A percentile compares a stretch with the other conserved stretches of the same genome.
These are phyloP conservation scores for Ogataea trehaloabstinens DNA, from an alignment of 805 yeast species.

Conservation along the genomic window DNA sequence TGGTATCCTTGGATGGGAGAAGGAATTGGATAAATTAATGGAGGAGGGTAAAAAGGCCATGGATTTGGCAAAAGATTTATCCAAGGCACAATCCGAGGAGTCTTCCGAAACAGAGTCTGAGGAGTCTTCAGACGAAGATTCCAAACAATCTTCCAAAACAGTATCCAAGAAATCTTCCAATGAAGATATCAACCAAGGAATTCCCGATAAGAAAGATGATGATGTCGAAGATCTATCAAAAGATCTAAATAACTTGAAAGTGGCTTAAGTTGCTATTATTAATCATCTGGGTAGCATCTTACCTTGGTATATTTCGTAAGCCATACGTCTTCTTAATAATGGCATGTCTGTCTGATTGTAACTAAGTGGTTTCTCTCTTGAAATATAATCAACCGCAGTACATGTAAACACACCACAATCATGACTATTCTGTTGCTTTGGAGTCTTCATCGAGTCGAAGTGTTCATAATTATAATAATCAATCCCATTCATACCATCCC, in stretches of 20 bases:
- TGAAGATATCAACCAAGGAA: too few relatives aligned
- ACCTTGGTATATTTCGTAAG: slow-evolving; percentile 45
- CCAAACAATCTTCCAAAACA: too few relatives aligned
- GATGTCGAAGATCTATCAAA: slow-evolving; percentile 18
- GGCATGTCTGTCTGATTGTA: slow-evolving; percentile 72
- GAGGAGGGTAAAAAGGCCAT: slow-evolving; percentile 22
- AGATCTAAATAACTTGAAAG: slow-evolving; percentile 14
- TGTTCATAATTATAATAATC: slow-evolving; percentile 28
- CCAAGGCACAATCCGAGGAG: too few relatives aligned
- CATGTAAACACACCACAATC: slow-evolving; percentile 97
- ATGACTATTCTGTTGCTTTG: slow-evolving; percentile 84
- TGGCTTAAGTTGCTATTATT: slow-evolving; percentile 7
- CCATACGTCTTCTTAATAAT: slow-evolving; percentile 64
- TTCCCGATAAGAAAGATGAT: too few relatives aligned
- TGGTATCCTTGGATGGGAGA: slow-evolving; percentile 60
- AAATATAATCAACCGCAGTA: slow-evolving; percentile 63
- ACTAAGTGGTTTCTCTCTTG: slow-evolving; percentile 46
- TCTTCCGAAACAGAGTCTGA: neutral
- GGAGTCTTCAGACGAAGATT: too few relatives aligned
- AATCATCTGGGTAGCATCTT: slow-evolving; percentile 16
- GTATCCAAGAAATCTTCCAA: too few relatives aligned
- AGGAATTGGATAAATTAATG: slow-evolving; percentile 47
- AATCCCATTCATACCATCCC: slow-evolving; percentile 34
- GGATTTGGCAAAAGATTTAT: too few relatives aligned
- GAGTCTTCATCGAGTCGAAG: slow-evolving; percentile 40